Percentiles rank a stretch among this genome's conserved stretches.
phyloP scores from a whole-genome alignment of 805 yeast genomes.

The Jamesozyma rosinii region DNA sequence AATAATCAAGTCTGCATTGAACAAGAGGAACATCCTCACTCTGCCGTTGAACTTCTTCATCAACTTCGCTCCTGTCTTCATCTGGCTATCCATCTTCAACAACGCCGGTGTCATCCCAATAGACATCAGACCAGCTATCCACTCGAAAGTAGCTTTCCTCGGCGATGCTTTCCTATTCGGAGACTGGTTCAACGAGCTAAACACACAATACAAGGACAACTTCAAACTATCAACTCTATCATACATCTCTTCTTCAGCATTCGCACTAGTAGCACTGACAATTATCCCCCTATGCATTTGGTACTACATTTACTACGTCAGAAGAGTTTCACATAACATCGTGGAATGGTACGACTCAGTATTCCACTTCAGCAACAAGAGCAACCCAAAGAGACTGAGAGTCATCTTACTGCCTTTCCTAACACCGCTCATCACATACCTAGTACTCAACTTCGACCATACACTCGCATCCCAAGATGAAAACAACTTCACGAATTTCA shows the following conservation, averaged over 20 bases:
- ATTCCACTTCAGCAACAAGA: constrained; percentile 13
- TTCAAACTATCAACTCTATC: constrained; percentile 8
- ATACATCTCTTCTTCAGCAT: constrained; percentile 11
- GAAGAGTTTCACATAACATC: constrained; percentile 13
- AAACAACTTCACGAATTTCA: constrained; percentile 33
- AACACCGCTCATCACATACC: constrained; percentile 34
- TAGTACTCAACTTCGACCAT: constrained; percentile 40
- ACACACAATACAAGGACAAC: constrained; percentile 11
- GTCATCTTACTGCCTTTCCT: constrained; percentile 27
- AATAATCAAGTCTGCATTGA: constrained; percentile 18
- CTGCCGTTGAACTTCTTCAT: constrained; percentile 37
- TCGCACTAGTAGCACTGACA: constrained; percentile 9
- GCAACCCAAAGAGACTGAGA: constrained; percentile 14
- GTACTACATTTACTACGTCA: constrained; percentile 22
- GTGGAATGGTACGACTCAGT: constrained; percentile 20
- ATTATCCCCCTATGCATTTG: constrained; percentile 20
- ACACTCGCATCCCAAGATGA: constrained; percentile 32
- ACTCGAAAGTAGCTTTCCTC: constrained; percentile 39
- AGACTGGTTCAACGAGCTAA: constrained; percentile 26
- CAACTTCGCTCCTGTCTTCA: constrained; percentile 44
- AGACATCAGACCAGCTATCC: constrained; percentile 43
- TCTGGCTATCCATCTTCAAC: constrained; percentile 50
- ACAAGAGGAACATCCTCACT: constrained; percentile 33
- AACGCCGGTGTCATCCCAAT: constrained; percentile 52
- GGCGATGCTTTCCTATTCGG: constrained; percentile 25